Evolutionary conservation across 2,329 filamentous ascomycete species (phyloP).

Genomic region (Diaporthe australafricana): DNA sequence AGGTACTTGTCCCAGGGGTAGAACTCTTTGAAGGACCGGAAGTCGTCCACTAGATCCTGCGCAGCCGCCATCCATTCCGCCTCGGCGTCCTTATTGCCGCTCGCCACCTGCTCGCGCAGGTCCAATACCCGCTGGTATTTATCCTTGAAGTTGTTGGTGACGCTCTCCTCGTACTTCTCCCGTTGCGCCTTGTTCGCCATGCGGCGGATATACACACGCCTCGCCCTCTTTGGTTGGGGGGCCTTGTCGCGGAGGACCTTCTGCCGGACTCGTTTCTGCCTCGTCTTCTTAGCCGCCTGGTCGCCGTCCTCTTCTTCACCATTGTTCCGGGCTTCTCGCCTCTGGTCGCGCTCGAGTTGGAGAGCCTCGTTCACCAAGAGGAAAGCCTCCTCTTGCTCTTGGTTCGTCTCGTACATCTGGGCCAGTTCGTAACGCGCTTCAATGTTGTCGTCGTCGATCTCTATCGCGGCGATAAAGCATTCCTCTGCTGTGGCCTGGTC

Average conservation of each 20-base stretch:
- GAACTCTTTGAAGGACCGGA: constrained; percentile 71
- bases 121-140: constrained; percentile 58
- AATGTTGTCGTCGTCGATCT: constrained; percentile 77
- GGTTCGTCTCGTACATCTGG: constrained; percentile 83
- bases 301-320: constrained; percentile 42
- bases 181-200: constrained; percentile 43
- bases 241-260: constrained; percentile 41
- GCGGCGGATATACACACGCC: constrained; percentile 36
- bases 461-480: constrained; percentile 79
- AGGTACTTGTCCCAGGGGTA: constrained; percentile 76
- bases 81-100: constrained; percentile 57
- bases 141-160: constrained; percentile 43
- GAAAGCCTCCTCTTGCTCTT: constrained; percentile 80
- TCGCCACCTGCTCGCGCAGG: constrained; percentile 55
- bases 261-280: constrained; percentile 41
- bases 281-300: constrained; percentile 48
- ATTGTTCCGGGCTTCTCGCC: constrained; percentile 42
- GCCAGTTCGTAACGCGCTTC: constrained; percentile 84
- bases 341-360: constrained; percentile 65
- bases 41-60: constrained; percentile 71
- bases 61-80: constrained; percentile 69
- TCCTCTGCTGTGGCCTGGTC: constrained; percentile 78
- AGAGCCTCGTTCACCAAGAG: constrained; percentile 82
- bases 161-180: constrained; percentile 44
- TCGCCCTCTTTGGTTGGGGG: constrained; percentile 32